Conservation (phyloP, 2,329 filamentous ascomycete genomes). For the Cytospora piceae region DNA sequence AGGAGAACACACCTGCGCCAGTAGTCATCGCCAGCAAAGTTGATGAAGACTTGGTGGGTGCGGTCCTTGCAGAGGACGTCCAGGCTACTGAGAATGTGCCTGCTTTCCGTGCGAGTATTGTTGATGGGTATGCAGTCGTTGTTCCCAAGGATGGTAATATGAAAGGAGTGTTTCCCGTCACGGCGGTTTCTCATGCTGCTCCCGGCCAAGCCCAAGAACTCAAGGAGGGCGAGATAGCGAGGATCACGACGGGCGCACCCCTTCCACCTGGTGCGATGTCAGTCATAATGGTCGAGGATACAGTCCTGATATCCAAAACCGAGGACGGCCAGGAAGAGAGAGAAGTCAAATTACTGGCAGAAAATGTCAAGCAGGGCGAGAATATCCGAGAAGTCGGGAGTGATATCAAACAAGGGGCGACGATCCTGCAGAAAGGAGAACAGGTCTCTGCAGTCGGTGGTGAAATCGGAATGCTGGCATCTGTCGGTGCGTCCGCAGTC, state of each 20-base stretch:
- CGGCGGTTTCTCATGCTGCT: conserved; percentile 83
- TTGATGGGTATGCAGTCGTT: conserved; percentile 92
- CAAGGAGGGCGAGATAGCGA: conserved; percentile 74
- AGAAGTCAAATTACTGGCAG: conserved; percentile 83
- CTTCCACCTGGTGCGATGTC: conserved; percentile 86
- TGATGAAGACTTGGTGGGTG: conserved; percentile 68
- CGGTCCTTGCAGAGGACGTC: conserved; percentile 82
- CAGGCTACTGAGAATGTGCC: conserved; percentile 81
- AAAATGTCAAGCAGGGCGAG: conserved; percentile 74
- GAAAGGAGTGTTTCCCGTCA: conserved; percentile 83
- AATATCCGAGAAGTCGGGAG: conserved; percentile 92
- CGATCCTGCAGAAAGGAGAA: conserved; percentile 77
- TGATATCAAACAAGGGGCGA: conserved; percentile 72
- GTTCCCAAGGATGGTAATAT: conserved; percentile 65
- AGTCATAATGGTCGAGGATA: conserved; percentile 98
- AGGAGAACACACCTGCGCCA: conserved; percentile 71
- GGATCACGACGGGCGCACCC: conserved; percentile 94
- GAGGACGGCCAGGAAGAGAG: conserved; percentile 83
- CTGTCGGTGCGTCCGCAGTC: conserved; percentile 75
- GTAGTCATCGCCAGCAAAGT: conserved; percentile 62
- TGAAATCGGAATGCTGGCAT: conserved; percentile 87
- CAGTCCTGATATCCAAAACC: conserved; percentile 72
- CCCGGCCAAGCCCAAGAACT: conserved; percentile 68
- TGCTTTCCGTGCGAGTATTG: conserved; percentile 92
- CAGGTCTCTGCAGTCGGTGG: conserved; percentile 86